Evolutionary conservation across 2,329 filamentous ascomycete genomes (phyloP), one percentile per base, ranked within the genome.

Genomic region (Blastomyces gilchristii): DNA sequence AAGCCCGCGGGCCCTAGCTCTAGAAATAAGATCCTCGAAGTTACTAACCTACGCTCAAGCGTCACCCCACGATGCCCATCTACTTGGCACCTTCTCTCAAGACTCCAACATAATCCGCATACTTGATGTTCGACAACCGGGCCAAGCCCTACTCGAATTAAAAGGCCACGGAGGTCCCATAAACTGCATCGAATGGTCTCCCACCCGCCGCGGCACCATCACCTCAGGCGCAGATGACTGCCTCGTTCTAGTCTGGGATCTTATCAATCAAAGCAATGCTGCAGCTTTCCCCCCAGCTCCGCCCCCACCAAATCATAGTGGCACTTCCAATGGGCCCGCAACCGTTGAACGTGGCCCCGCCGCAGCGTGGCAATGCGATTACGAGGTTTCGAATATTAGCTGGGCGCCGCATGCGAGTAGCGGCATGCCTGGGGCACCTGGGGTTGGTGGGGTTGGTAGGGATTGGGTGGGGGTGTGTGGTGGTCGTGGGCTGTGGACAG

Each of bases 141-240:
- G 94, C 6, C 94, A 97, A 76, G 94, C 94, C 2, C 83, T 99
- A 4, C 84, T 99, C 34, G 94, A 99, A 74, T 85, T 99, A 47
- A 90, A 90, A 58, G 94, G 94, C 28, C 93, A 99, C 72, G 85
- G 86, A 28, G 89, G 90, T 4, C 77, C 90, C 8, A 84, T 99
- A 63, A 97, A 96, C 77, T 94, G 89, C 71, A 89, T 97, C 64
- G 94, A 99, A 77, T 99, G 94, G 94, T 96, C 91, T 9, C 93
- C 91, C 0, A 84, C 86, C 62, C 85, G 92, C 64, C 84, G 94
- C 69, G 94, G 94, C 31, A 89, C 92, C 67, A 84, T 99, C 22
- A 93, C 93, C 18, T 96, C 91, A 0, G 94, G 94, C 43, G 94
- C 83, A 6, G 94, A 99, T 71, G 94, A 99, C 75, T 93, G 87